These are phyloP conservation scores for Pichia ethanolica DNA, from an alignment of 805 yeast species.

Conservation along the genomic window DNA sequence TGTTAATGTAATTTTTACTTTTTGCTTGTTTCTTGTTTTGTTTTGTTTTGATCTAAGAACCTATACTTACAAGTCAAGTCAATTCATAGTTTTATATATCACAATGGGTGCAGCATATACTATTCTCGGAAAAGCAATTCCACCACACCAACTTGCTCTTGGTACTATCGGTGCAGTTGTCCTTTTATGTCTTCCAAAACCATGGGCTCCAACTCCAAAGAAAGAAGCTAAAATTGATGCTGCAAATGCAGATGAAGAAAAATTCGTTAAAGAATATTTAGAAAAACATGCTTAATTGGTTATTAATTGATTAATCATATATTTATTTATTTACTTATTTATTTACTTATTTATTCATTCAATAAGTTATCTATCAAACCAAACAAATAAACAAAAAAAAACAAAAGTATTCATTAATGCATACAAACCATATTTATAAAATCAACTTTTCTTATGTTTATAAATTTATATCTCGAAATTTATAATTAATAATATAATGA, in stretches of 20 bases:
- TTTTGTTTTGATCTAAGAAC: no score
- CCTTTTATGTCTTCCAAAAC: constrained; percentile 61
- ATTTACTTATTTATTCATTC: not conserved
- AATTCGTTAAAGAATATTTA: constrained; percentile 70
- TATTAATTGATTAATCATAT: not conserved
- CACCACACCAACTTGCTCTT: constrained; percentile 78
- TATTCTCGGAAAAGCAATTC: constrained; percentile 77
- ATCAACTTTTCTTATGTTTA: no score
- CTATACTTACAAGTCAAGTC: no score
- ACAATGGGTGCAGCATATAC: constrained; percentile 78
- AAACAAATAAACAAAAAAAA: no score
- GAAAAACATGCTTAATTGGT: constrained; percentile 27
- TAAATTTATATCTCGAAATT: no score
- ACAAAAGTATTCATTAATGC: no score
- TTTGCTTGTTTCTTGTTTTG: no score
- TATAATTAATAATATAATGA: no score
- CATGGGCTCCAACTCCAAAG: constrained; percentile 53
- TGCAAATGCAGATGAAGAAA: constrained; percentile 79
- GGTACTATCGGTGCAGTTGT: constrained; percentile 71
- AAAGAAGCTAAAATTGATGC: constrained; percentile 69
- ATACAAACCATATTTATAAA: no score
- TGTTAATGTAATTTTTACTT: no score
- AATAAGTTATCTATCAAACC: no score
- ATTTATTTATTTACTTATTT: not conserved
- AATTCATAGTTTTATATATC: no score